phyloP scores from a whole-genome alignment of 2,329 filamentous ascomycete genomes.

The Cladophialophora immunda region DNA sequence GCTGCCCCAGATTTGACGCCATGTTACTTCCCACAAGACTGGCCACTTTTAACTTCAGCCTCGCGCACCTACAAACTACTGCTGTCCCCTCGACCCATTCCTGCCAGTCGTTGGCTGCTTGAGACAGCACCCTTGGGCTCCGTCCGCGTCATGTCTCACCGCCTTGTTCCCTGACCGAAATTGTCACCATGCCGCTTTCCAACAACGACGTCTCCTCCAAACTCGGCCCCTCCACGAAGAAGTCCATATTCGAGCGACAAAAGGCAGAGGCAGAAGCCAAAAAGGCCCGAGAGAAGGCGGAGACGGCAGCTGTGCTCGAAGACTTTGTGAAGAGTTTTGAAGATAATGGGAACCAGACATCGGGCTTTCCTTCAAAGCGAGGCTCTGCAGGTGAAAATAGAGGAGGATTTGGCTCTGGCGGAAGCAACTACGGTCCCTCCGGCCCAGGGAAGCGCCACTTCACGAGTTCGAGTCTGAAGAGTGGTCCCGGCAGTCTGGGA shows the following conservation, averaged over 20 bases:
- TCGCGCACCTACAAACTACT: neutral
- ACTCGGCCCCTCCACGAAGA: constrained; percentile 76
- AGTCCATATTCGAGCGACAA: constrained; percentile 87
- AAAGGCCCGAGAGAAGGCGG: constrained; percentile 80
- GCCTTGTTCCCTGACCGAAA: neutral
- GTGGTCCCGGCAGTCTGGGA: constrained; percentile 60
- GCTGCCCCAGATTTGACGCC: too few species aligned
- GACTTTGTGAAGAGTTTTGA: constrained; percentile 81
- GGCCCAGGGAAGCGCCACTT: constrained; percentile 70
- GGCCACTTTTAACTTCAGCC: neutral
- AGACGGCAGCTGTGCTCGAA: constrained; percentile 85
- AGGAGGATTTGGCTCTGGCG: constrained; percentile 45
- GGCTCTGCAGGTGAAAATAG: constrained; percentile 42
- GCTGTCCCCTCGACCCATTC: neutral
- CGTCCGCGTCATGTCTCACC: neutral
- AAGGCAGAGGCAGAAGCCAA: constrained; percentile 91
- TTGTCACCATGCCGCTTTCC: neutral
- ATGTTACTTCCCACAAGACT: too few species aligned
- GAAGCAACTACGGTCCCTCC: constrained; percentile 43
- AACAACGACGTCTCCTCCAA: constrained; percentile 59
- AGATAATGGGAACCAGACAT: constrained; percentile 48
- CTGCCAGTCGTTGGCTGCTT: neutral
- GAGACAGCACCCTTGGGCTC: neutral
- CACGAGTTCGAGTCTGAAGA: constrained; percentile 54
- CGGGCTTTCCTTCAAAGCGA: constrained; percentile 39